Base-by-base conservation (phyloP, 108 stramenopile species). In the Fistulifera pelliculosa region DNA sequence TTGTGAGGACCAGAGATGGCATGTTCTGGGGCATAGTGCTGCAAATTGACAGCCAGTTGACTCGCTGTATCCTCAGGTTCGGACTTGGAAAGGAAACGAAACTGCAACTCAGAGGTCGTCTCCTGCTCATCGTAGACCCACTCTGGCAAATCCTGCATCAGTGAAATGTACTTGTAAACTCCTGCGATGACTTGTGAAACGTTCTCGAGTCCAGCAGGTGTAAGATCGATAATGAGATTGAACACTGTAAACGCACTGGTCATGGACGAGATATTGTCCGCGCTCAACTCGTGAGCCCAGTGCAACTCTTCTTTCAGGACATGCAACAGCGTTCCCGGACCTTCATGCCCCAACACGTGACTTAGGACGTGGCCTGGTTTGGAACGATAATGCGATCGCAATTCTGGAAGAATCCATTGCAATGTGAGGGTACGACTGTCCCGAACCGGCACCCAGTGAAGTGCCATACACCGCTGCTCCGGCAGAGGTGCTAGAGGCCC, bases 291-390 rank as follows among this genome's bases (percentile, higher is more conserved):
- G 25, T 83, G 75, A 0, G 80, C 90, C 73, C 79, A 87, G 25
- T 70, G 62, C 59, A 70, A 75, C 28, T 60, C 40, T 7, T 27
- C 18, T 61, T 83, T 85, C 15, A 88, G 56, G 15, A 71, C 54
- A 23, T 63, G 39, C 40, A 93, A 56, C 38, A 93, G 65, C 17
- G 71, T 73, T 16, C 90, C 90, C 19, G 56, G 64, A 17, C 80
- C 72, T 70, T 93, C 90, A 54, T 93, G 86, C 13, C 90, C 90
- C 18, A 93, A 49, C 35, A 93, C 71, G 55, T 87, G 85, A 42
- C 66, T 62, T 6, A 93, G 22, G 68, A 83, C 81, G 11, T 74
- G 65, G 13, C 68, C 54, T 13, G 76, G 75, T 54, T 81, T 73
- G n/a, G 27, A 40, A 38, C 41, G 16, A 57, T 75, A 81, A 15